Evolutionary conservation across 345 rosid species (phyloP).

Genomic region (Punica granatum): DNA sequence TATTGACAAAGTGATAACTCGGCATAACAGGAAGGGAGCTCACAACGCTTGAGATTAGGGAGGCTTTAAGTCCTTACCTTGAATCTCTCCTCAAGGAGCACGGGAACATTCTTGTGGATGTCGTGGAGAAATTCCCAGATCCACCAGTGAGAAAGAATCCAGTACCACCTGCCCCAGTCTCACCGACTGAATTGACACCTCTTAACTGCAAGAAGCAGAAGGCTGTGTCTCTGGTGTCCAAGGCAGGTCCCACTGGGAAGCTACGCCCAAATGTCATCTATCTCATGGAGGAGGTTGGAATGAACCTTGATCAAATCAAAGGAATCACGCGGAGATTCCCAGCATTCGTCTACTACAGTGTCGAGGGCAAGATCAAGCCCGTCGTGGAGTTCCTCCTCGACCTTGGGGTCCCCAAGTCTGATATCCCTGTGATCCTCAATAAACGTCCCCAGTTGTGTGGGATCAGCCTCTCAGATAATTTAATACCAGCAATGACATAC

Average conservation of each 20-base stretch:
- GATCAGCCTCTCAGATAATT: slow-evolving; percentile 63
- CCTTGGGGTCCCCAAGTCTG: slow-evolving; percentile 68
- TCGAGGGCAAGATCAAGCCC: slow-evolving; percentile 82
- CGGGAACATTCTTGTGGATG: slow-evolving; percentile 45
- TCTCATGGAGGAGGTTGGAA: slow-evolving; percentile 73
- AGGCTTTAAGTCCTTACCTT: slow-evolving; percentile 73
- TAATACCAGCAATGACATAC: slow-evolving; percentile 70
- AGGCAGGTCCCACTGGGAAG: slow-evolving; percentile 46
- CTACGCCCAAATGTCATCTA: slow-evolving; percentile 65
- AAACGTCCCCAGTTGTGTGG: slow-evolving; percentile 90
- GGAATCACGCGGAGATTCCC: slow-evolving; percentile 63
- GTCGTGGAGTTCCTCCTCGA: slow-evolving; percentile 74
- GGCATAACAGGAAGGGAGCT: slow-evolving; percentile 72
- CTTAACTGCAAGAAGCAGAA: slow-evolving; percentile 40
- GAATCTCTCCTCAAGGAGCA: slow-evolving; percentile 58
- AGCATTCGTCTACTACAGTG: slow-evolving; percentile 74
- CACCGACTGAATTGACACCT: slow-evolving; percentile 22
- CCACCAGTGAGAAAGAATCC: slow-evolving; percentile 39
- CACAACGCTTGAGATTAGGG: slow-evolving; percentile 81
- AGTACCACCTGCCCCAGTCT: slow-evolving; percentile 10
- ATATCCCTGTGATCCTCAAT: slow-evolving; percentile 47
- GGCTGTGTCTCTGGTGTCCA: slow-evolving; percentile 63
- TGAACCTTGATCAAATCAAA: slow-evolving; percentile 76
- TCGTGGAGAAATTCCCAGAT: slow-evolving; percentile 67
- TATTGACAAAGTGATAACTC: slow-evolving; percentile 1